Conservation (phyloP, 148 eudicot genomes). For the Vaccinium macrocarpon region DNA sequence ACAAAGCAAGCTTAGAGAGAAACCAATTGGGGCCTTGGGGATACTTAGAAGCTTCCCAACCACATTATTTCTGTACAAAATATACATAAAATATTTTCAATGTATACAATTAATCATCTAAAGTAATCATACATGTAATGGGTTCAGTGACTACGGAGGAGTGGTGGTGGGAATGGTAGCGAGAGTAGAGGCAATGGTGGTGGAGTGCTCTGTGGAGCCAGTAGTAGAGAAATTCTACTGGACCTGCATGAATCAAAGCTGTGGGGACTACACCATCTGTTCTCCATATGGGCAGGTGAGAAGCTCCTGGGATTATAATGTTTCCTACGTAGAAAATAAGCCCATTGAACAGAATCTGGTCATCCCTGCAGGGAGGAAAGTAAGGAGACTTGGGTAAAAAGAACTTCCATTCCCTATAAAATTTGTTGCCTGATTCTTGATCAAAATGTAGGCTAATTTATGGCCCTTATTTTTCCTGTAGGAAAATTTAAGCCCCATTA, state of each 20-base stretch:
- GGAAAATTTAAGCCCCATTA: background rate
- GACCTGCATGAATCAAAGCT: constrained; percentile 43
- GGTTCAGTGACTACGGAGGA: constrained; percentile 59
- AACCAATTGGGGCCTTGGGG: background rate
- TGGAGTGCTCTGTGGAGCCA: constrained; percentile 23
- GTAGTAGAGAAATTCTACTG: constrained; percentile 59
- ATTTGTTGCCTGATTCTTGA: background rate
- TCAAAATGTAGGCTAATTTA: background rate
- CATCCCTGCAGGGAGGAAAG: constrained; percentile 52
- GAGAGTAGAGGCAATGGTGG: constrained; percentile 60
- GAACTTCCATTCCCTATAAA: background rate
- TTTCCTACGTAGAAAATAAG: constrained; percentile 33
- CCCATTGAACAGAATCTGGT: constrained; percentile 55
- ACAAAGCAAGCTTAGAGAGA: background rate
- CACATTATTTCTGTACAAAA: background rate
- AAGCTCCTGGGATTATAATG: constrained; percentile 16
- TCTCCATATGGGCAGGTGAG: constrained; percentile 56
- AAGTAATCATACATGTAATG: constrained; percentile 29
- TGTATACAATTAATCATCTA: background rate
- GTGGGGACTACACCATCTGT: constrained; percentile 44
- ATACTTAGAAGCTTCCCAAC: background rate
- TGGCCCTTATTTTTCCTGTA: background rate
- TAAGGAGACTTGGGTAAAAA: background rate
- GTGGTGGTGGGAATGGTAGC: constrained; percentile 65
- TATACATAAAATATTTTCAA: background rate